Percentiles rank a stretch among this genome's conserved stretches.
Evolutionary conservation across 208 protist species (phyloP).

Genomic region (Leishmania braziliensis): DNA sequence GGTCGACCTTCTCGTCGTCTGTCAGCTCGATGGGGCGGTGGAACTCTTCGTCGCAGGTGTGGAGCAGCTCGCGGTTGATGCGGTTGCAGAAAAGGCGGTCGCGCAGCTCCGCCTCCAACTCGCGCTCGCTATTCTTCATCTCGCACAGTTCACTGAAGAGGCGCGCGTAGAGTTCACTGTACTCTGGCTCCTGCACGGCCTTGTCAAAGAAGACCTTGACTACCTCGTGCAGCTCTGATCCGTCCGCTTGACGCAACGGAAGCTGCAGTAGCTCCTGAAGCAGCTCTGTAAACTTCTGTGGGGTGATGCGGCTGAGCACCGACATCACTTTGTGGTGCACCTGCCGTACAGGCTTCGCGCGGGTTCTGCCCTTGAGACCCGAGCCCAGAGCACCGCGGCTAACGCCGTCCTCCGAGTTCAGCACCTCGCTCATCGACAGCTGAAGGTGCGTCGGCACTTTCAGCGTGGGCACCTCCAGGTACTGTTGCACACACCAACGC

Average conservation of each 20-base stretch:
- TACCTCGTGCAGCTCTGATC: constrained; percentile 81
- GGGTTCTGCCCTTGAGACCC: constrained; percentile 48
- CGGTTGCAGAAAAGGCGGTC: constrained; percentile 66
- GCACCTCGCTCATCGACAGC: constrained; percentile 67
- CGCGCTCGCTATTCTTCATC: constrained; percentile 60
- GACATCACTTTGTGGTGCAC: constrained; percentile 89
- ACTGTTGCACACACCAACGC: constrained; percentile 75
- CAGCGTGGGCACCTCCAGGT: constrained; percentile 68
- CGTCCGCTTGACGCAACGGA: constrained; percentile 75
- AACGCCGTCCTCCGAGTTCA: constrained; percentile 49
- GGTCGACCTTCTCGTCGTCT: constrained; percentile 70
- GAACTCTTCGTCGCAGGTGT: constrained; percentile 75
- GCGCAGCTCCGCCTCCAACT: constrained; percentile 52
- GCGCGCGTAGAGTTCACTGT: constrained; percentile 75
- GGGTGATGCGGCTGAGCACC: constrained; percentile 83
- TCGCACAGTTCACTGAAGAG: constrained; percentile 71
- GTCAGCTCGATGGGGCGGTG: constrained; percentile 67
- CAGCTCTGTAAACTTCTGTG: constrained; percentile 77
- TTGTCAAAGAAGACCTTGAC: constrained; percentile 89
- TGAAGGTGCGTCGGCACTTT: constrained; percentile 83
- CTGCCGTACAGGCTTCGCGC: constrained; percentile 64
- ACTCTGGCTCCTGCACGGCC: constrained; percentile 81
- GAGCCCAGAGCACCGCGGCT: constrained; percentile 66
- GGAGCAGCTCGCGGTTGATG: constrained; percentile 60
- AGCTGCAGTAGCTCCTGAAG: constrained; percentile 74